A percentile compares a stretch with the other conserved stretches of the same genome.
Conservation (phyloP, 768 basidiomycete genomes). For the Coprinopsis cinerea region DNA sequence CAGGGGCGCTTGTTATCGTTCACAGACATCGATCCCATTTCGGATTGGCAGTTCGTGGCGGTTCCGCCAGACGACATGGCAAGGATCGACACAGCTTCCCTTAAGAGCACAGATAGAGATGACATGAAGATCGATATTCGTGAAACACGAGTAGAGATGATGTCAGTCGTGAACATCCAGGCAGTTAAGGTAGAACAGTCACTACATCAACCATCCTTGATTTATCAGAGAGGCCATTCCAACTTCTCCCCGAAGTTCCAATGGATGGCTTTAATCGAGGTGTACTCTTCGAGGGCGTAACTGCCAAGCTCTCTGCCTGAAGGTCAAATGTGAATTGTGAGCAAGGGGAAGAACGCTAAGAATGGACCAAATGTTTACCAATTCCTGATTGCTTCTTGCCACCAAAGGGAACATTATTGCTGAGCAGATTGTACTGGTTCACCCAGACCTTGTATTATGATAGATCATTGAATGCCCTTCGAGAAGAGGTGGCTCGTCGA, state of each 20-base stretch:
- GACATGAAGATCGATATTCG: too few species aligned
- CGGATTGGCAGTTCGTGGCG: too few species aligned
- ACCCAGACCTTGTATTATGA: slow-evolving; percentile 77
- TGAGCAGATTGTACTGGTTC: slow-evolving; percentile 80
- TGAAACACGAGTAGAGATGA: too few species aligned
- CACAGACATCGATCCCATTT: too few species aligned
- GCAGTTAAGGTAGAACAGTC: too few species aligned
- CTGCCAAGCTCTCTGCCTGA: slow-evolving; percentile 84
- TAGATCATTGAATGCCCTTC: neutral
- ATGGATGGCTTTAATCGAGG: slow-evolving; percentile 74
- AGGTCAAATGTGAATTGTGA: neutral
- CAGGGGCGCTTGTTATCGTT: too few species aligned
- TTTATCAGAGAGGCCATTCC: slow-evolving; percentile 64
- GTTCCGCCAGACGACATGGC: too few species aligned
- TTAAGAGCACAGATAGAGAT: too few species aligned
- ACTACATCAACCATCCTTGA: neutral
- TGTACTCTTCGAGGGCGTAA: slow-evolving; percentile 81
- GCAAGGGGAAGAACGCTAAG: neutral
- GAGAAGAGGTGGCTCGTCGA: slow-evolving; percentile 9
- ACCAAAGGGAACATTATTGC: slow-evolving; percentile 91
- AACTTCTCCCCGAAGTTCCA: slow-evolving; percentile 84
- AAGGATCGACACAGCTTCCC: too few species aligned
- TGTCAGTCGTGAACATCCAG: too few species aligned
- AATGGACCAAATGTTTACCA: slow-evolving; percentile 37
- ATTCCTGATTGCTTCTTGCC: slow-evolving; percentile 92